Conservation (phyloP, 495 filamentous ascomycete species). For the Penicillium psychrofluorescens region DNA sequence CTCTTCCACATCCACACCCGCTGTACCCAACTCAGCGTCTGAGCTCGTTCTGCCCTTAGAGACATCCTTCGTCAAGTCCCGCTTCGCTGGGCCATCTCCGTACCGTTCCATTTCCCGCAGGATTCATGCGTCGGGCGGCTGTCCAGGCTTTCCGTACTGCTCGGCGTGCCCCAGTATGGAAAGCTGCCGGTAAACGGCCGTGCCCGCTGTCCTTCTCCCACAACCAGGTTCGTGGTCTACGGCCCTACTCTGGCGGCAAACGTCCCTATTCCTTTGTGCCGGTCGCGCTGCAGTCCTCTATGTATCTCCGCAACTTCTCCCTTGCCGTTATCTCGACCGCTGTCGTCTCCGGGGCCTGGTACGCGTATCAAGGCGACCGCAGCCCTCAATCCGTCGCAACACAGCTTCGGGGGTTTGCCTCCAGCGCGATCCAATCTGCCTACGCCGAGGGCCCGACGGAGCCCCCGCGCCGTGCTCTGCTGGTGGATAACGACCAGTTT, state of each 20-base stretch:
- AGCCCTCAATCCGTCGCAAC: conserved; percentile 15
- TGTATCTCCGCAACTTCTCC: conserved; percentile 59
- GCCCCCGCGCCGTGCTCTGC: conserved; percentile 40
- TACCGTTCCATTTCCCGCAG: background rate
- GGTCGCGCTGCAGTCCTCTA: conserved; percentile 44
- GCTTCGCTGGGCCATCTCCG: conserved; percentile 4
- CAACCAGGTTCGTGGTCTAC: conserved; percentile 39
- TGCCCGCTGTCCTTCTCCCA: conserved; percentile 36
- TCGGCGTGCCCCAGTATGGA: conserved; percentile 50
- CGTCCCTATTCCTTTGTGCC: conserved; percentile 24
- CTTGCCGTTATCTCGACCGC: conserved; percentile 53
- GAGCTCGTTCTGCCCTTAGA: too few species aligned
- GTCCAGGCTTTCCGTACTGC: conserved; percentile 55
- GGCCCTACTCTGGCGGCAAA: conserved; percentile 33
- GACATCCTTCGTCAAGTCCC: background rate
- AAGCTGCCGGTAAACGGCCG: conserved; percentile 38
- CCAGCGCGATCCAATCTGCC: conserved; percentile 19
- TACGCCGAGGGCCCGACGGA: conserved; percentile 25
- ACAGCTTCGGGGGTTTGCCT: conserved; percentile 22
- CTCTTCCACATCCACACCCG: too few species aligned
- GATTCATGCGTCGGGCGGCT: conserved; percentile 58
- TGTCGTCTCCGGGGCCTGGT: conserved; percentile 60
- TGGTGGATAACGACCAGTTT: conserved; percentile 77
- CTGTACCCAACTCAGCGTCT: too few species aligned
- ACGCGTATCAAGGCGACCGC: conserved; percentile 46